Percentiles rank a stretch among this genome's conserved stretches.
Conservation (phyloP, 768 basidiomycete species). For the Russula earlei region DNA sequence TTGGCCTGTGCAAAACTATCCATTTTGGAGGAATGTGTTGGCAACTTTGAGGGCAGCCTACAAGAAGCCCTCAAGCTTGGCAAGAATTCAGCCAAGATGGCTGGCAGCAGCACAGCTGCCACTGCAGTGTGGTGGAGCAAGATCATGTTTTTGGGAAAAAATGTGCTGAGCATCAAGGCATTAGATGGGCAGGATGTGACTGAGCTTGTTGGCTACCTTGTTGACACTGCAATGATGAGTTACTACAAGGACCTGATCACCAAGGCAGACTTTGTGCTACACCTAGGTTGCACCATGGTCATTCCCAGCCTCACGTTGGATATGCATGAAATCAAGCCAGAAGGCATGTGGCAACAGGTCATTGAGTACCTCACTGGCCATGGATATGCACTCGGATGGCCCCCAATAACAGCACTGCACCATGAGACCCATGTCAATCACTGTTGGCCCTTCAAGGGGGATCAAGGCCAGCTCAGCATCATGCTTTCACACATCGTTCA, state of each 20-base stretch:
- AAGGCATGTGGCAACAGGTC: conserved; percentile 38
- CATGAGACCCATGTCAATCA: conserved; percentile 74
- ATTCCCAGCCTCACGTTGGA: conserved; percentile 76
- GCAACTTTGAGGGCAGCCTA: conserved; percentile 49
- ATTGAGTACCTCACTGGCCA: conserved; percentile 48
- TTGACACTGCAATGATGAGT: conserved; percentile 62
- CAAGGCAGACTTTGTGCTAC: conserved; percentile 76
- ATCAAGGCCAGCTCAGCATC: conserved; percentile 75
- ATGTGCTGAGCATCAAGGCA: conserved; percentile 52
- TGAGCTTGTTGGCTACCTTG: conserved; percentile 59
- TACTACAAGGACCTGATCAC: conserved; percentile 74
- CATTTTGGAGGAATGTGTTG: conserved; percentile 54
- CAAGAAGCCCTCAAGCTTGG: conserved; percentile 65
- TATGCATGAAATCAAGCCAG: conserved; percentile 60
- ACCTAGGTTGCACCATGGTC: conserved; percentile 70
- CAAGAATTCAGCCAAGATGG: conserved; percentile 37
- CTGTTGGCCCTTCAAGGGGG: conserved; percentile 89
- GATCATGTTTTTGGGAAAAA: conserved; percentile 33
- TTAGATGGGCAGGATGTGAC: conserved; percentile 68
- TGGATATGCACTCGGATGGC: conserved; percentile 57
- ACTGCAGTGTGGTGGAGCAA: conserved; percentile 64
- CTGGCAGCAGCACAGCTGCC: conserved; percentile 27
- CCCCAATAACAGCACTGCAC: conserved; percentile 82
- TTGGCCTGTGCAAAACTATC: conserved; percentile 47
- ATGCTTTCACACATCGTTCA: conserved; percentile 53